Evolutionary conservation across 495 filamentous ascomycete genomes (phyloP), one percentile per base, ranked within the genome.

Genomic region (Neurospora terricola): DNA sequence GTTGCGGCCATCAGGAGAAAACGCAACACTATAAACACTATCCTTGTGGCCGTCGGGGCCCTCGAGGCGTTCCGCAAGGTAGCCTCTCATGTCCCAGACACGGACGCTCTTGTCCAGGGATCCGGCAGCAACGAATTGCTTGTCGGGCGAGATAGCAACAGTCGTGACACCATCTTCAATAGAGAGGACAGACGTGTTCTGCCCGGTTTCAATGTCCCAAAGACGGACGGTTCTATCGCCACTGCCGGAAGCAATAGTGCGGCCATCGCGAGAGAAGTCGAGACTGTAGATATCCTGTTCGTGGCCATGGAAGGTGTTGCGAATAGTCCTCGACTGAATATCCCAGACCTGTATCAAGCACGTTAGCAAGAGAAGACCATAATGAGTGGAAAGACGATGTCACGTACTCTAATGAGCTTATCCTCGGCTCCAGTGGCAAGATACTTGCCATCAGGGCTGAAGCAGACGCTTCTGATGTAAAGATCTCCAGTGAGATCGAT

Each of bases 241-340:
- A 81, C 91, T 93, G 36, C 93, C 93, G 38, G 93, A 97, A 14
- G 93, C 93, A 76, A 97, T 96, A 73, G 92, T 92, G 59, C 91
- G 91, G 10, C 93, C 93, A 75, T 96, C 94, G 36, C 92, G 88
- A 30, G 93, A 91, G 76, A 96, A 97, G 76, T 97, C 93, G 11
- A 97, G 85, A n/a, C 92, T 95, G 80, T 97, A 96, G 74, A 97
- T 97, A 73, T 96, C 93, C 80, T 97, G 93, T 81, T 97, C 93
- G 80, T 97, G 93, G 27, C 93, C 93, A 38, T 86, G 82, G 82
- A 97, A 96, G 5, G 91, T 93, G 74, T 93, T 90, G 73, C 91
- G 91, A 79, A 97, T 97, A 9, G 87, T 89, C 70, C 91, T 87
- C 36, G 83, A 84, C 69, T 85, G 85, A 75, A 97, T 96, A 81